Conservation (phyloP, 1,284 basidiomycete species). For the Caloboletus inedulis region DNA sequence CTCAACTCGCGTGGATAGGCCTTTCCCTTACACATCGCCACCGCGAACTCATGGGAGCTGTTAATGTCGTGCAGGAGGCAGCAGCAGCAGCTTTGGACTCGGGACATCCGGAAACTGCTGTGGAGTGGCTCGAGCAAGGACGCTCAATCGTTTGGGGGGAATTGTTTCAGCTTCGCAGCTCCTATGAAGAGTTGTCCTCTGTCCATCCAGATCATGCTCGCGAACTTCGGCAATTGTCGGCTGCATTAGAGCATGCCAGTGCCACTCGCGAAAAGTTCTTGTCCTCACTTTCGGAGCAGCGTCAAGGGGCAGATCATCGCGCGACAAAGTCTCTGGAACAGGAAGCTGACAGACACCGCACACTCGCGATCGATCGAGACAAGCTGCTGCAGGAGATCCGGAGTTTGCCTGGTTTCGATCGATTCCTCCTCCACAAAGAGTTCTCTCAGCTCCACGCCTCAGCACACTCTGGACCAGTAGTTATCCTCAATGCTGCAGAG, state of each 20-base stretch:
- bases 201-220: not conserved
- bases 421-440: constrained; percentile 6
- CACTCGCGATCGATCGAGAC: constrained; percentile 7
- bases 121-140: constrained; percentile 9
- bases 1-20: constrained; percentile 2
- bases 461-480: constrained; percentile 10
- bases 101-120: constrained; percentile 2
- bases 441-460: constrained; percentile 3
- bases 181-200: not conserved
- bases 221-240: not conserved
- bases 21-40: constrained; percentile 8
- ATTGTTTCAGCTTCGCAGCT: not conserved
- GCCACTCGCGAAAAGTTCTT: not conserved
- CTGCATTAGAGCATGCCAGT: not conserved
- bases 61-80: constrained; percentile 4
- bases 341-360: constrained; percentile 2
- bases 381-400: constrained; percentile 6
- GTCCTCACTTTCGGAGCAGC: not conserved
- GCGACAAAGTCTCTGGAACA: not conserved
- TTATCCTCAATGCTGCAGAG: constrained; percentile 8
- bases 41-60: not conserved
- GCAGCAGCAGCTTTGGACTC: constrained; percentile 3
- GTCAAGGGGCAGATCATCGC: not conserved
- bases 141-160: constrained; percentile 6
- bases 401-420: constrained; percentile 6